These are phyloP conservation scores for Amorphotheca resinae DNA, from an alignment of 495 filamentous ascomycete species.

Conservation along the genomic window DNA sequence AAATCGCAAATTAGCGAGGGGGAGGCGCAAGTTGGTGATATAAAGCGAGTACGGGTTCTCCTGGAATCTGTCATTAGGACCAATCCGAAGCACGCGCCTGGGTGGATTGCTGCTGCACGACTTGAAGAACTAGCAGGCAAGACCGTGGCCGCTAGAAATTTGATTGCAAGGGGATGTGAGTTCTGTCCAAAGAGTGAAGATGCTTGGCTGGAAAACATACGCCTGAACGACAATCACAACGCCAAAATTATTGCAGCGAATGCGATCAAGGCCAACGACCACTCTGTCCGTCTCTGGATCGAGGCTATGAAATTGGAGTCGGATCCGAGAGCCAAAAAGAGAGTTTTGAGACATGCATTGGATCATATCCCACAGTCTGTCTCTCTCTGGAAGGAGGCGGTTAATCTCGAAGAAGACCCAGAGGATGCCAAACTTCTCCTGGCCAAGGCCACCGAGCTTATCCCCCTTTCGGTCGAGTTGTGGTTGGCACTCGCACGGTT, in stretches of 20 bases:
- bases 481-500: slow-evolving; percentile 89
- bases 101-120: slow-evolving; percentile 90
- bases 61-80: slow-evolving; percentile 91
- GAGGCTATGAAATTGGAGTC: slow-evolving; percentile 90
- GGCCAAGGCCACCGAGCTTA: slow-evolving; percentile 86
- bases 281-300: slow-evolving; percentile 82
- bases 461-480: slow-evolving; percentile 82
- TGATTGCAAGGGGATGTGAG: slow-evolving; percentile 76
- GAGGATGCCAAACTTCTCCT: slow-evolving; percentile 77
- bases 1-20: slow-evolving; percentile 66
- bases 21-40: slow-evolving; percentile 79
- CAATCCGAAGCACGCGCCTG: slow-evolving; percentile 89
- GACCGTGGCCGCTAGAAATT: slow-evolving; percentile 68
- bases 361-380: slow-evolving; percentile 87
- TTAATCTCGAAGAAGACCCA: slow-evolving; percentile 84
- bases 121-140: slow-evolving; percentile 88
- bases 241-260: slow-evolving; percentile 93
- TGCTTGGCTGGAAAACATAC: slow-evolving; percentile 89
- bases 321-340: slow-evolving; percentile 68
- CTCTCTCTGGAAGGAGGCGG: slow-evolving; percentile 91
- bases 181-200: slow-evolving; percentile 91
- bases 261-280: slow-evolving; percentile 79
- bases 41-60: slow-evolving; percentile 87
- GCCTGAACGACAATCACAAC: slow-evolving; percentile 81
- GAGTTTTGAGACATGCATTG: slow-evolving; percentile 77